phyloP scores from a whole-genome alignment of 1,284 basidiomycete species.

The Ustilago crameri region DNA sequence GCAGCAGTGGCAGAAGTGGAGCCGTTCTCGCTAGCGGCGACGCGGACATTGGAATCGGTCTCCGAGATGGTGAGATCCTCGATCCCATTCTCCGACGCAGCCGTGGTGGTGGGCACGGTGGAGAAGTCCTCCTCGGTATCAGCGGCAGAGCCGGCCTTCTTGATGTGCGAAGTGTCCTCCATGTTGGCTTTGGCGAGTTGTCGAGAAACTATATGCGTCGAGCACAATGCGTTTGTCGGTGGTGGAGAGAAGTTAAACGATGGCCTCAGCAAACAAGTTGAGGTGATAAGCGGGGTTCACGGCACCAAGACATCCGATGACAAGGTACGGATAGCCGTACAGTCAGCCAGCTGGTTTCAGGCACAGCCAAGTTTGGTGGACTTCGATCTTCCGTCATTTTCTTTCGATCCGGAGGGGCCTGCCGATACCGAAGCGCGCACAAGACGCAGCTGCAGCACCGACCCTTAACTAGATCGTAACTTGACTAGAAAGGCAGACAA shows the following conservation, averaged over 20 bases:
- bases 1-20: conserved; percentile 5
- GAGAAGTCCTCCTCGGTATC: conserved; percentile 40
- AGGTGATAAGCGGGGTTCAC: too few relatives aligned
- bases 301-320: too few relatives aligned
- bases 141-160: conserved; percentile 37
- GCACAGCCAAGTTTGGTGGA: too few relatives aligned
- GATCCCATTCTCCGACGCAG: conserved; percentile 32
- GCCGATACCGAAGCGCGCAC: too few relatives aligned
- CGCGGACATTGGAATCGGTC: conserved; percentile 41
- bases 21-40: conserved; percentile 11
- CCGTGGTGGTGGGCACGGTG: conserved; percentile 35
- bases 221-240: neutral
- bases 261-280: too few relatives aligned
- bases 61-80: conserved; percentile 38
- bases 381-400: too few relatives aligned
- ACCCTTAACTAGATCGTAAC: neutral
- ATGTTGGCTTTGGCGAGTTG: conserved; percentile 8
- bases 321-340: too few relatives aligned
- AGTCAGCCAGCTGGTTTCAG: too few relatives aligned
- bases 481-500: neutral
- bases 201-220: too few relatives aligned
- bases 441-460: conserved; percentile 1
- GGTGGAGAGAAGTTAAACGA: neutral
- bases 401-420: too few relatives aligned
- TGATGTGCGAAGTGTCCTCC: conserved; percentile 20